Evolutionary conservation across 352 stramenopile species (phyloP), one percentile per base, ranked within the genome.

Genomic region (Pythium guiyangense): DNA sequence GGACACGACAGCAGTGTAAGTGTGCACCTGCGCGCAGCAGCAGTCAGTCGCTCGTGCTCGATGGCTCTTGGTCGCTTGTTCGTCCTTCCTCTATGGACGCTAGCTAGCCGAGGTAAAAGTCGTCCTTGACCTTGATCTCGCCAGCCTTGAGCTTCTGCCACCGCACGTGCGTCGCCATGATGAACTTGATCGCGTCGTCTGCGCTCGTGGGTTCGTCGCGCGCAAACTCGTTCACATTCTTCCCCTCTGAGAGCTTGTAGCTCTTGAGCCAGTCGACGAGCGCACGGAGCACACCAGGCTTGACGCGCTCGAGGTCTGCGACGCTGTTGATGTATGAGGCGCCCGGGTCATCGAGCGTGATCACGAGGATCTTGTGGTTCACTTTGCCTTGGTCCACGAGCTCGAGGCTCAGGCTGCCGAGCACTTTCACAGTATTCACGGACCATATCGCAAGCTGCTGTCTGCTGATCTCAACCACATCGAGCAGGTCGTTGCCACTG

Each of bases 211-310:
- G 77, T 37, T 63, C 63, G 45, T 95, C 68, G 51, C 94, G 88
- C 2, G 89, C 92, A 44, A 99, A 86, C 49, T 72, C 67, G 64
- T 99, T 99, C 58, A 92, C 85, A 6, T 79, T 71, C 73, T 99
- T 99, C 53, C 96, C 97, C 62, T 99, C 96, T 0, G 90, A 90
- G n/a, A 97, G 98, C 77, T 99, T 99, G 84, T 99, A 99, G 51
- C 95, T 96, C 61, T 97, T 98, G 39, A 99, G 77, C 97, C 97
- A 99, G 68, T 99, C 88, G 10, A 96, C 71, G 12, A 99, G 68
- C 9, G 74, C 67, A 26, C 90, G 88, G 22, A 98, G 64, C 20
- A 92, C 84, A 39, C 94, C 94, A 3, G 96, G 96, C 64, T 97
- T 97, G 46, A 96, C 64, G 37, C 66, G 67, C 65, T 98, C 84